Conservation (phyloP, 2,329 filamentous ascomycete species). For the Scorias spongiosa region DNA sequence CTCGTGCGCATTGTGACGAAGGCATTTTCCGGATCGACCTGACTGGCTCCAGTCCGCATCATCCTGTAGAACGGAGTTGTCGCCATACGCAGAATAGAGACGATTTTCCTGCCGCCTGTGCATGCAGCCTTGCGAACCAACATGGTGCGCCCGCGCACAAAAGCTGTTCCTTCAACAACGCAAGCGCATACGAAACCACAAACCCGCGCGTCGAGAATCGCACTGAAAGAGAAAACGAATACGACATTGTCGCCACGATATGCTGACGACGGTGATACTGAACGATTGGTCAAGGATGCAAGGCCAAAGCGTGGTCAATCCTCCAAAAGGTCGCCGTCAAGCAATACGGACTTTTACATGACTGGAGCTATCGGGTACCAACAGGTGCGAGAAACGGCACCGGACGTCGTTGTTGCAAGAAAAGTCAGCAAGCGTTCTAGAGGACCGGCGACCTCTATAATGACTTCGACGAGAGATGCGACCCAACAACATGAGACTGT, state of each 20-base stretch:
- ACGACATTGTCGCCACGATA: slow-evolving; percentile 9
- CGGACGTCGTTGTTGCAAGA: neutral
- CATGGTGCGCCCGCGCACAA: slow-evolving; percentile 10
- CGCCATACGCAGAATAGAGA: no score
- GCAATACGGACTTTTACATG: slow-evolving; percentile 14
- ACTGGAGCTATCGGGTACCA: slow-evolving; percentile 12
- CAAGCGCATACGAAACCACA: neutral
- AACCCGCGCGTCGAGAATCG: slow-evolving; percentile 8
- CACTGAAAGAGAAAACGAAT: slow-evolving; percentile 18
- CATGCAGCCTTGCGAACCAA: slow-evolving; percentile 11
- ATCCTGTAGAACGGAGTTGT: no score
- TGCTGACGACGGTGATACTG: slow-evolving; percentile 12
- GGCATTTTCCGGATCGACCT: no score
- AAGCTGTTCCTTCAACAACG: slow-evolving; percentile 5
- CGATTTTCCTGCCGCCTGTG: no score
- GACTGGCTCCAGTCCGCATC: no score
- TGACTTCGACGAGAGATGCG: no score
- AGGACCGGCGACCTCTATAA: no score
- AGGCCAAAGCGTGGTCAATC: slow-evolving; percentile 10
- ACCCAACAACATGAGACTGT: no score
- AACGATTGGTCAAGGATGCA: slow-evolving; percentile 14
- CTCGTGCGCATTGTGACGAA: no score
- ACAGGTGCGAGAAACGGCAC: neutral
- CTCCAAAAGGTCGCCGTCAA: slow-evolving; percentile 6
- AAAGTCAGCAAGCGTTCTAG: no score